phyloP scores from a whole-genome alignment of 139 green algal species.

The Raphidocelis subcapitata region DNA sequence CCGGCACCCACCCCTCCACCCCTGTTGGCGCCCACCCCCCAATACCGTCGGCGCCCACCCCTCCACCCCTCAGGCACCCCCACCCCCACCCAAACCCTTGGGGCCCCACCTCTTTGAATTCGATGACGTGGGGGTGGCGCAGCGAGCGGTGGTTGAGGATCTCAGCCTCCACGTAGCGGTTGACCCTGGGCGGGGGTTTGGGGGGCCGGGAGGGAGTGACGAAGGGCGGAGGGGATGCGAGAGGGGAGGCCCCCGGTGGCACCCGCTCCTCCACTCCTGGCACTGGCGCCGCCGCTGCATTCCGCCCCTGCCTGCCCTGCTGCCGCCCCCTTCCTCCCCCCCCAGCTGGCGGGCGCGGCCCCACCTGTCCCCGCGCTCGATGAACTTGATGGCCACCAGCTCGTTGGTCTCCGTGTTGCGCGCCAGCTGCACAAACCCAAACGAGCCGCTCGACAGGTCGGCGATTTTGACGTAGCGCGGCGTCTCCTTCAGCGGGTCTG shows the following conservation, averaged over 20 bases:
- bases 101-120: slow-evolving; percentile 88
- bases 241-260: too few relatives aligned
- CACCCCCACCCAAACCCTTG: too few relatives aligned
- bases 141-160: slow-evolving; percentile 94
- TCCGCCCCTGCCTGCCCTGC: too few relatives aligned
- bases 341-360: too few relatives aligned
- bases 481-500: slow-evolving; percentile 41
- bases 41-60: too few relatives aligned
- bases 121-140: slow-evolving; percentile 93
- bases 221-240: too few relatives aligned
- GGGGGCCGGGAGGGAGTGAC: background rate
- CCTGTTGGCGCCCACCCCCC: too few relatives aligned
- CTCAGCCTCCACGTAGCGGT: slow-evolving; percentile 89
- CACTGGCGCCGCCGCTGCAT: too few relatives aligned
- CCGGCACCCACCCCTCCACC: too few relatives aligned
- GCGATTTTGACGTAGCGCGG: slow-evolving; percentile 35
- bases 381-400: slow-evolving; percentile 70
- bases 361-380: slow-evolving; percentile 49
- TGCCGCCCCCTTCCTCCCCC: too few relatives aligned
- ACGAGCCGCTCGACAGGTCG: slow-evolving; percentile 48
- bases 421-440: slow-evolving; percentile 57
- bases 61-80: too few relatives aligned
- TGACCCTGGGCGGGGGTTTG: background rate
- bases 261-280: background rate
- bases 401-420: slow-evolving; percentile 51